phyloP scores from a whole-genome alignment of 768 basidiomycete genomes.

The Daedalea quercina region DNA sequence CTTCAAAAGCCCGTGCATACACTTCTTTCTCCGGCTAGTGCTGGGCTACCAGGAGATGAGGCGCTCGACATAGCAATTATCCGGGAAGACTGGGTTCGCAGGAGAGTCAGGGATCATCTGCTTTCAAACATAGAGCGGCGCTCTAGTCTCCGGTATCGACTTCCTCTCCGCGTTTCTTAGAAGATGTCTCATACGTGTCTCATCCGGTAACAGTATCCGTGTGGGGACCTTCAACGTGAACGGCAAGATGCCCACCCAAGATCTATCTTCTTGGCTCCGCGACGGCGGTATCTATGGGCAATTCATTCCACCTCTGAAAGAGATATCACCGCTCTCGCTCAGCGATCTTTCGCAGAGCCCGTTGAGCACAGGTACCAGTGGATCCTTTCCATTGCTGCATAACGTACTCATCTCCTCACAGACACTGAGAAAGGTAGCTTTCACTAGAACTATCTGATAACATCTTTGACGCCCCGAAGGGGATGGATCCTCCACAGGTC shows the following conservation, averaged over 20 bases:
- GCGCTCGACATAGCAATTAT: conserved; percentile 47
- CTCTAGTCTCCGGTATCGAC: conserved; percentile 11
- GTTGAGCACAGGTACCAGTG: not conserved
- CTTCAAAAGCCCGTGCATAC: conserved; percentile 39
- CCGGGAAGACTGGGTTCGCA: conserved; percentile 59
- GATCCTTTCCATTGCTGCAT: not conserved
- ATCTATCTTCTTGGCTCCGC: conserved; percentile 61
- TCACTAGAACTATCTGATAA: not conserved
- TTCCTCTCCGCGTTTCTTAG: not conserved
- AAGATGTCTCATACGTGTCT: not conserved
- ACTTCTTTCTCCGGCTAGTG: conserved; percentile 52
- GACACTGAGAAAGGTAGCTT: not conserved
- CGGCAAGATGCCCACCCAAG: conserved; percentile 66
- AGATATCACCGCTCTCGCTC: conserved; percentile 19
- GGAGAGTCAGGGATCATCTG: conserved; percentile 29
- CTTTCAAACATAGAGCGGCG: conserved; percentile 1
- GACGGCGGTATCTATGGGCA: conserved; percentile 11
- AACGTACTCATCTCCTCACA: not conserved
- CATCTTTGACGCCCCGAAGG: not conserved
- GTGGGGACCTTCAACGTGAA: conserved; percentile 85
- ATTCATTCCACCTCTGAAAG: conserved; percentile 18
- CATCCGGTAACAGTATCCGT: conserved; percentile 41
- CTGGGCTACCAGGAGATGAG: conserved; percentile 62
- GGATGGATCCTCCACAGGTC: not conserved
- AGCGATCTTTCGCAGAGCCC: conserved; percentile 6